Evolutionary conservation across 805 yeast species (phyloP).

Genomic region (Nakazawaea ambrosiae): DNA sequence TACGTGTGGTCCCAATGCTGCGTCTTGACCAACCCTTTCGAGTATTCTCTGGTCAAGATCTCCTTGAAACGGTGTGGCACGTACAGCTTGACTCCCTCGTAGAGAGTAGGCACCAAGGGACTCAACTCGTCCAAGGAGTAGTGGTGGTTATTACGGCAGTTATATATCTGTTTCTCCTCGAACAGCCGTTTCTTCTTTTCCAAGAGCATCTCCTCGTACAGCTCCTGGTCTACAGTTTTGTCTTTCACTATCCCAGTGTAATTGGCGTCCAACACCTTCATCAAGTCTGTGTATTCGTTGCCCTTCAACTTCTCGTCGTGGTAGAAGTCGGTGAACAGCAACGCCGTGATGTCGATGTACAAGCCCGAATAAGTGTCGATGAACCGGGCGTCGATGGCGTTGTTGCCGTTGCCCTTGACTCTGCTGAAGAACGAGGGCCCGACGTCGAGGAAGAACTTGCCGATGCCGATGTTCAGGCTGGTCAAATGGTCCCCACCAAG

Average conservation of each 20-base stretch:
- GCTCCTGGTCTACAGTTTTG: conserved; percentile 12
- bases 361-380: conserved; percentile 59
- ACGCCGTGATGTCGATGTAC: conserved; percentile 61
- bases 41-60: conserved; percentile 44
- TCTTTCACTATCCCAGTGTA: conserved; percentile 11
- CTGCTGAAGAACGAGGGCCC: conserved; percentile 46
- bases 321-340: conserved; percentile 32
- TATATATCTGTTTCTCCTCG: conserved; percentile 23
- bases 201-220: conserved; percentile 13
- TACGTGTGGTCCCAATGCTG: conserved; percentile 35
- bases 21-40: conserved; percentile 25
- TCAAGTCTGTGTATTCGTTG: conserved; percentile 7
- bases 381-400: conserved; percentile 61
- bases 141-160: conserved; percentile 53
- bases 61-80: conserved; percentile 39
- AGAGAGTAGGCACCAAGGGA: conserved; percentile 40
- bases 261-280: conserved; percentile 15
- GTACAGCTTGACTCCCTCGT: conserved; percentile 50
- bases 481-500: conserved; percentile 14
- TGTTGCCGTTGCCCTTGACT: conserved; percentile 41
- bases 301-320: conserved; percentile 15
- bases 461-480: conserved; percentile 40
- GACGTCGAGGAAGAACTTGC: conserved; percentile 42
- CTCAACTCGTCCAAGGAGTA: conserved; percentile 35
- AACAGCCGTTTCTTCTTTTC: conserved; percentile 17